A percentile compares a stretch with the other conserved stretches of the same genome.
phyloP scores from a whole-genome alignment of 768 basidiomycete species.

The Rhodotorula toruloides region DNA sequence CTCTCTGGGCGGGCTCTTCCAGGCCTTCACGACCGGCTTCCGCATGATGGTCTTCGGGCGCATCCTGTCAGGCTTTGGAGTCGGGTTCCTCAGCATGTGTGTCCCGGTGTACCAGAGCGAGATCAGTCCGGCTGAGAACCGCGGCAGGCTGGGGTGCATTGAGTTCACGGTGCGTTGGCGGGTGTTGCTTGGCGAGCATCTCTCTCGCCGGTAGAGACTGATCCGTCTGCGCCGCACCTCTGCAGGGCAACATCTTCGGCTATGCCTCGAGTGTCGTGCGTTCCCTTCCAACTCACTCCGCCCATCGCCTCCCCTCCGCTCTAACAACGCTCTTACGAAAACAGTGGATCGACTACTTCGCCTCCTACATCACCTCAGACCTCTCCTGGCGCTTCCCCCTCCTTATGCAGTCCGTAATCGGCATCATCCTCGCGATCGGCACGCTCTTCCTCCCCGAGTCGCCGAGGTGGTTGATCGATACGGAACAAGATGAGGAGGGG shows the following conservation, averaged over 20 bases:
- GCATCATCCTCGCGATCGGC: conserved; percentile 68
- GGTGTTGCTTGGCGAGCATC: background rate
- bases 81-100: conserved; percentile 86
- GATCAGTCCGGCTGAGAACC: conserved; percentile 83
- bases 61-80: conserved; percentile 78
- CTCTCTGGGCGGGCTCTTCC: conserved; percentile 76
- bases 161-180: conserved; percentile 62
- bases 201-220: too few species aligned
- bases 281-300: conserved; percentile 31
- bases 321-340: background rate
- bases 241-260: conserved; percentile 64
- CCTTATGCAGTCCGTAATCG: conserved; percentile 81
- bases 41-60: conserved; percentile 75
- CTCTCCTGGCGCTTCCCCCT: conserved; percentile 88
- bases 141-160: conserved; percentile 87
- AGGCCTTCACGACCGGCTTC: conserved; percentile 74
- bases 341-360: conserved; percentile 91
- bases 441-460: conserved; percentile 83
- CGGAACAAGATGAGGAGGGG: conserved; percentile 73
- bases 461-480: conserved; percentile 89
- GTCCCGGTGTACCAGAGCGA: conserved; percentile 86
- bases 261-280: conserved; percentile 83
- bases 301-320: background rate
- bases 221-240: background rate
- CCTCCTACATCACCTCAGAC: conserved; percentile 78